Base-by-base conservation (phyloP, 768 basidiomycete genomes). In the Russula virescens region DNA sequence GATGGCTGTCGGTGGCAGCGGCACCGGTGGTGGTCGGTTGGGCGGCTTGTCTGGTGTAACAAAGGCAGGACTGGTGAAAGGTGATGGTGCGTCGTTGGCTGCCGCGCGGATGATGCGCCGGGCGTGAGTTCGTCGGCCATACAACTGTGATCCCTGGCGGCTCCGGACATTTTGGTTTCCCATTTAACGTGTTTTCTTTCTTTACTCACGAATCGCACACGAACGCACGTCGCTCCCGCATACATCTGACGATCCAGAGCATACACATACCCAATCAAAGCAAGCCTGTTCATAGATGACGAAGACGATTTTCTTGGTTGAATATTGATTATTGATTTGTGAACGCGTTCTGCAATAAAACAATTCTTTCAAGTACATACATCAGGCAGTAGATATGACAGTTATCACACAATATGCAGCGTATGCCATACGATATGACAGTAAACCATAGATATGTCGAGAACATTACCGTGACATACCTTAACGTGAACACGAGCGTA, bases 191-290 rank as follows among this genome's bases (percentile, higher is more conserved):
- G n/a, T n/a, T n/a, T n/a, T n/a, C n/a, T n/a, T 7, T 38, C 18
- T 16, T 54, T 54, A 63, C 62, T 63, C 57, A 63, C 57, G 62
- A 54, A 62, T 19, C 9, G 50, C 31, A 38, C 8, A 62, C 35
- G 56, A 31, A 48, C 31, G 28, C 61, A 49, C 60, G 28, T n/a
- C 50, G 57, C 42, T 47, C 23, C 11, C 42, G 8, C 42, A 43
- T 14, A 38, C 38, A 43, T 59, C 50, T 63, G 62, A 58, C 14
- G 57, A 59, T 28, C 40, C n/a, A 51, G 51, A 45, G 43, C 52
- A 46, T 13, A 18, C 25, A 40, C 23, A 38, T 3, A 14, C 16
- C 8, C 23, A 40, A 40, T 3, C 40, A 16, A 40, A 10, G 34
- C 34, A 35, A 5, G 5, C 34, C 14, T 14, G 16, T 28, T 40